Evolutionary conservation across 164 flowering plant species (phyloP).

Genomic region (Piper longum): DNA sequence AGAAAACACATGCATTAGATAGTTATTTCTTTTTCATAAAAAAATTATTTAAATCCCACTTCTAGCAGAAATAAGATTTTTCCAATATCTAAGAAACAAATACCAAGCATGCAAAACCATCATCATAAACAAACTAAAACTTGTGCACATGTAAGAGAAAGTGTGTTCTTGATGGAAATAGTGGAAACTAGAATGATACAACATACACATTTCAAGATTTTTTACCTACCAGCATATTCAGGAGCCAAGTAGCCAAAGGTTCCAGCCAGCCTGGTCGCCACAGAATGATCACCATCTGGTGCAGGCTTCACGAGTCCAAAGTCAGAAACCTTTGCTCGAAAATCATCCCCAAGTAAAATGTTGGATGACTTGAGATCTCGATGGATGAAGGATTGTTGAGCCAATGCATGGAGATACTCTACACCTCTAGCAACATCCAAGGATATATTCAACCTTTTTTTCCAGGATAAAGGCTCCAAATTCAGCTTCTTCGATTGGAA

Average conservation of each 20-base stretch:
- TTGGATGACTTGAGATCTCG: slow-evolving; percentile 36
- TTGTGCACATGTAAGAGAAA: no score
- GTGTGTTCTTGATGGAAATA: no score
- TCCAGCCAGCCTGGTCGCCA: slow-evolving; percentile 41
- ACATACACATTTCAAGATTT: no score
- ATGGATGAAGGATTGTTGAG: slow-evolving; percentile 50
- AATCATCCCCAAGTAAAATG: slow-evolving; percentile 29
- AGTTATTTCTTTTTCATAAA: no score
- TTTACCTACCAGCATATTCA: slow-evolving; percentile 38
- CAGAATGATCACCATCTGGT: slow-evolving; percentile 24
- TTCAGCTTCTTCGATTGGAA: background rate
- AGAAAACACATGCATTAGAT: no score
- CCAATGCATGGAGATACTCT: slow-evolving; percentile 37
- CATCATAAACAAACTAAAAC: no score
- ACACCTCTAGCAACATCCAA: slow-evolving; percentile 6
- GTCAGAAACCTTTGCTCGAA: slow-evolving; percentile 33
- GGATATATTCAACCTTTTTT: slow-evolving; percentile 2
- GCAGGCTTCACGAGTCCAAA: slow-evolving; percentile 31
- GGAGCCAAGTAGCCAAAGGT: slow-evolving; percentile 13
- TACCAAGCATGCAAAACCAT: no score
- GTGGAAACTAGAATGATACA: no score
- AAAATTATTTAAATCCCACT: no score
- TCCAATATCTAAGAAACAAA: no score
- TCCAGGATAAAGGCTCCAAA: slow-evolving; percentile 2
- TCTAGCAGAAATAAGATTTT: no score